Evolutionary conservation across 495 filamentous ascomycete species (phyloP).

Genomic region (Xylaria acuta): DNA sequence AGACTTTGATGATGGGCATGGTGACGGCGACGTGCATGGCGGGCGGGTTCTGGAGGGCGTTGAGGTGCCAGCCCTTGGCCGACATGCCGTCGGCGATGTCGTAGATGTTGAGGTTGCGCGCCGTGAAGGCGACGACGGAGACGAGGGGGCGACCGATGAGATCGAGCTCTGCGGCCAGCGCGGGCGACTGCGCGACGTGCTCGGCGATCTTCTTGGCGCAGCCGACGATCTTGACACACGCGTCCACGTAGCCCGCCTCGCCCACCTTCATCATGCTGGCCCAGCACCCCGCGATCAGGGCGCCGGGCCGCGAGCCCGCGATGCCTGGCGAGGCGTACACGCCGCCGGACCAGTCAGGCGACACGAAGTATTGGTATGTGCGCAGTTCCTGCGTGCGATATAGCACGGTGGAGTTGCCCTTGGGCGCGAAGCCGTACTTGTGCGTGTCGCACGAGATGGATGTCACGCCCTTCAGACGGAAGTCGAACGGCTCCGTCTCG

Average conservation of each 20-base stretch:
- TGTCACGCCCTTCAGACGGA: constrained; percentile 91
- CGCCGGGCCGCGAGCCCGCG: constrained; percentile 89
- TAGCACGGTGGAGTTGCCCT: constrained; percentile 90
- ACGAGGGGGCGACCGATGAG: constrained; percentile 87
- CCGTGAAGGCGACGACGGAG: constrained; percentile 86
- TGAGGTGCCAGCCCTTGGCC: constrained; percentile 90
- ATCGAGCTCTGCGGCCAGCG: constrained; percentile 72
- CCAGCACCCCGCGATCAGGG: constrained; percentile 95
- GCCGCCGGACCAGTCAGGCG: constrained; percentile 92
- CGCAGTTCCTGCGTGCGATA: constrained; percentile 83
- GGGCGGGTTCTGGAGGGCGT: constrained; percentile 87
- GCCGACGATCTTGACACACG: constrained; percentile 87
- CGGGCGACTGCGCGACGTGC: constrained; percentile 69
- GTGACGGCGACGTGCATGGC: constrained; percentile 99
- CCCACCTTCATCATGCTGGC: constrained; percentile 85
- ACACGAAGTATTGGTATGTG: constrained; percentile 93
- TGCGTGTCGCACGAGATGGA: constrained; percentile 96
- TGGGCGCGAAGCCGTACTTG: constrained; percentile 98
- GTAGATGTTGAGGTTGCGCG: constrained; percentile 78
- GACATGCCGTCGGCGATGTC: constrained; percentile 88
- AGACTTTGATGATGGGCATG: constrained; percentile 77
- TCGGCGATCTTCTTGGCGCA: constrained; percentile 82
- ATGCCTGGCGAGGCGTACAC: constrained; percentile 93
- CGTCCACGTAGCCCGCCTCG: constrained; percentile 84
- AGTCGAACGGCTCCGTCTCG: constrained; percentile 86